Percentiles rank a stretch among this genome's conserved stretches.
phyloP scores from a whole-genome alignment of 2,329 filamentous ascomycete genomes.

The Fusarium dimerum region DNA sequence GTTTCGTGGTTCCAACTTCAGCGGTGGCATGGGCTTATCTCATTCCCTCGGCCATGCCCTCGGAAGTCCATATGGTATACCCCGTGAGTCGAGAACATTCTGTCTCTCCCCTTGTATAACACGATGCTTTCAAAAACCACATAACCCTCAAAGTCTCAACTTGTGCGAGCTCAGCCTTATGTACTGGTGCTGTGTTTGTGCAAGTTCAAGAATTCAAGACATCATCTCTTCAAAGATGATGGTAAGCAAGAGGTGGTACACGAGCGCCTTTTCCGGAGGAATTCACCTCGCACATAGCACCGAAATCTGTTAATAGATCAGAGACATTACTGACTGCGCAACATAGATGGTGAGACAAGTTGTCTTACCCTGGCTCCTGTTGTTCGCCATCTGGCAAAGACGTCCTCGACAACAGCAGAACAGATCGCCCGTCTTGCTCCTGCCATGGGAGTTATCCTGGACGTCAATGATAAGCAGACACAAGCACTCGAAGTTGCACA shows the following conservation, averaged over 20 bases:
- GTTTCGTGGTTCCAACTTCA: conserved; percentile 21
- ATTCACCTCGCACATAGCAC: neutral
- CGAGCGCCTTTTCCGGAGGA: neutral
- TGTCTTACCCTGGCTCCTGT: conserved; percentile 17
- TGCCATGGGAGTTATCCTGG: conserved; percentile 5
- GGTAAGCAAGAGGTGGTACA: neutral
- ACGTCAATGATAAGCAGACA: neutral
- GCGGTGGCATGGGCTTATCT: conserved; percentile 9
- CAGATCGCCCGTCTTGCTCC: conserved; percentile 20
- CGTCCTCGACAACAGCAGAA: conserved; percentile 3
- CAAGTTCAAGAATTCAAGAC: conserved; percentile 7
- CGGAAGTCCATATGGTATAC: conserved; percentile 19
- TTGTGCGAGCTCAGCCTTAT: neutral
- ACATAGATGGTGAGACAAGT: conserved; percentile 23
- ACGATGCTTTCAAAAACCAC: neutral
- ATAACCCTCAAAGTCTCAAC: neutral
- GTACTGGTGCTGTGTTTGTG: conserved; percentile 17
- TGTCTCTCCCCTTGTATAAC: conserved; percentile 1
- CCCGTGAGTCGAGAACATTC: conserved; percentile 13
- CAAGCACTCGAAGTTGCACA: conserved; percentile 17
- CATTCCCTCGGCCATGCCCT: conserved; percentile 17
- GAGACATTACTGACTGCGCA: conserved; percentile 15
- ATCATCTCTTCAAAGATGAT: neutral
- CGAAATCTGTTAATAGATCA: conserved; percentile 6
- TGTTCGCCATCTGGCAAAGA: conserved; percentile 10